phyloP scores from a whole-genome alignment of 805 yeast genomes.

The Kluyveromyces siamensis region DNA sequence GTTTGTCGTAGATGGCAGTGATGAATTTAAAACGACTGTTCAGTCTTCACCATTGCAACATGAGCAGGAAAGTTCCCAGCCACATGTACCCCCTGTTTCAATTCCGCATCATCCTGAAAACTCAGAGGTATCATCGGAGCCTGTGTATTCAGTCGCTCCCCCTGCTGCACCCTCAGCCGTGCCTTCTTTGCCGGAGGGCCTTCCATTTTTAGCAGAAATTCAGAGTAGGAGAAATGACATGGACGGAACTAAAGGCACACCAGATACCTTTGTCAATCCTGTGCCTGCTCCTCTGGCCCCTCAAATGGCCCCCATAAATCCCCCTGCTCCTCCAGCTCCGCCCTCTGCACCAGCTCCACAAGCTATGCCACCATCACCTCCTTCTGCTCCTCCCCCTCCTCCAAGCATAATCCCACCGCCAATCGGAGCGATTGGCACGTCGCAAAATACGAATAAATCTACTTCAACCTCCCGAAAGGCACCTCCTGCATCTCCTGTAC shows the following conservation, averaged over 20 bases:
- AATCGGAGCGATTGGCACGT: too few species aligned
- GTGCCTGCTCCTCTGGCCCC: conserved; percentile 8
- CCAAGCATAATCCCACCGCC: conserved; percentile 20
- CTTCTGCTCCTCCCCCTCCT: conserved; percentile 19
- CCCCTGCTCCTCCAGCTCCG: conserved; percentile 14
- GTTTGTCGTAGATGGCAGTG: conserved; percentile 36
- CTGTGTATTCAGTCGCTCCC: conserved; percentile 7
- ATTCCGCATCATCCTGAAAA: conserved; percentile 5
- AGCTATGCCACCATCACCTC: conserved; percentile 23
- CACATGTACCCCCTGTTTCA: conserved; percentile 13
- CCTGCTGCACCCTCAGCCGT: conserved; percentile 13
- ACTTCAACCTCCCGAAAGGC: conserved; percentile 1
- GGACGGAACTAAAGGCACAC: conserved; percentile 18
- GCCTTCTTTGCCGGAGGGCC: conserved; percentile 15
- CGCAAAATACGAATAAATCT: too few species aligned
- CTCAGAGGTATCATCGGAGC: background rate
- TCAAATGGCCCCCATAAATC: conserved; percentile 13
- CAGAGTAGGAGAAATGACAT: conserved; percentile 42
- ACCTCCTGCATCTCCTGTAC: conserved; percentile 27
- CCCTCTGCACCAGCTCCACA: conserved; percentile 17
- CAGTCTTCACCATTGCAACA: conserved; percentile 24
- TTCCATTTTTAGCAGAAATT: conserved; percentile 44
- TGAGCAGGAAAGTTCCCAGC: conserved; percentile 17
- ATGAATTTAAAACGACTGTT: background rate
- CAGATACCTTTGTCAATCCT: conserved; percentile 11